A percentile compares a stretch with the other conserved stretches of the same genome.
phyloP scores from a whole-genome alignment of 805 yeast genomes.

The Metschnikowia kofuensis region DNA sequence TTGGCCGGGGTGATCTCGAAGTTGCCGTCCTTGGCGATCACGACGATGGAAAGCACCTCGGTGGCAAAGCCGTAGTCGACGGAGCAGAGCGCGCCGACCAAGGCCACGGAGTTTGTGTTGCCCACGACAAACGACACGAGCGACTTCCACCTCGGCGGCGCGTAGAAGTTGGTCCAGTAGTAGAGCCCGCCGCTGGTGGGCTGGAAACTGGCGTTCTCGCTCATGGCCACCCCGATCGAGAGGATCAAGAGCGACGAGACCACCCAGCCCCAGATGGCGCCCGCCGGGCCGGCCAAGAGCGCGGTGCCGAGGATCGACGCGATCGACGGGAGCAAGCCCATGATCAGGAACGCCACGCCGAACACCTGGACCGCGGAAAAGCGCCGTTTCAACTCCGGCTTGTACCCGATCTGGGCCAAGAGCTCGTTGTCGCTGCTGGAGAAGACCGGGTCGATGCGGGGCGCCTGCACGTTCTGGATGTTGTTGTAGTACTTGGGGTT shows the following conservation, averaged over 20 bases:
- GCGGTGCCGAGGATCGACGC: slow-evolving; percentile 54
- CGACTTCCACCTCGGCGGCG: slow-evolving; percentile 42
- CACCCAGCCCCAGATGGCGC: slow-evolving; percentile 74
- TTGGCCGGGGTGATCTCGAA: slow-evolving; percentile 53
- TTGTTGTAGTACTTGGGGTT: slow-evolving; percentile 26
- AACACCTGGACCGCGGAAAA: slow-evolving; percentile 63
- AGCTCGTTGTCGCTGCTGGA: slow-evolving; percentile 25
- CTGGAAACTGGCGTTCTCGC: slow-evolving; percentile 63
- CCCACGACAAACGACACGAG: slow-evolving; percentile 48
- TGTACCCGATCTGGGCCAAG: slow-evolving; percentile 62
- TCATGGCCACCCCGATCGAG: slow-evolving; percentile 58
- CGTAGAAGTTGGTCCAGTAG: slow-evolving; percentile 62
- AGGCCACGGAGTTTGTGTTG: slow-evolving; percentile 62
- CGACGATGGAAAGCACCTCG: slow-evolving; percentile 57
- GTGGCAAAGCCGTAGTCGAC: slow-evolving; percentile 69
- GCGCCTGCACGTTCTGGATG: slow-evolving; percentile 28
- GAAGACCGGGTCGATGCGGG: slow-evolving; percentile 18
- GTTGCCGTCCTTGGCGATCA: slow-evolving; percentile 49
- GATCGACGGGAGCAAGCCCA: slow-evolving; percentile 66
- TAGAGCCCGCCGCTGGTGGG: slow-evolving; percentile 78
- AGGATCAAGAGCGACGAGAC: slow-evolving; percentile 53
- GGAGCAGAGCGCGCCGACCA: slow-evolving; percentile 66
- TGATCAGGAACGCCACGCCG: slow-evolving; percentile 68
- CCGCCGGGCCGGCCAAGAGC: slow-evolving; percentile 59
- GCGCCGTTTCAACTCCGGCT: slow-evolving; percentile 61